Evolutionary conservation across 169 alveolate species (phyloP).

Genomic region (Plasmodium falciparum): DNA sequence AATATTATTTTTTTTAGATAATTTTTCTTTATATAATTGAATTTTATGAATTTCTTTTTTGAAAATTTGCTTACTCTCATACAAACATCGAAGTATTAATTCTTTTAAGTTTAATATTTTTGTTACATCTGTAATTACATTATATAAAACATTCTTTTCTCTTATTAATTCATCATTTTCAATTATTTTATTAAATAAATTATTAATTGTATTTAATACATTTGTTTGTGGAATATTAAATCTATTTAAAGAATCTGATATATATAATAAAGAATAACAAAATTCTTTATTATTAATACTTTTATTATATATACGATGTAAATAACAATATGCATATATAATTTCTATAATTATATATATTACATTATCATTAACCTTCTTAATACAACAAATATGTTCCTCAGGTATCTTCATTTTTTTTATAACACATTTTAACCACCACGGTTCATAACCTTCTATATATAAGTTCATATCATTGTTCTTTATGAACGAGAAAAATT

Average conservation of each 20-base stretch:
- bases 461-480: slow-evolving; percentile 59
- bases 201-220: slow-evolving; percentile 25
- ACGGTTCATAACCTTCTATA: slow-evolving; percentile 29
- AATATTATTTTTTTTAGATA: background rate
- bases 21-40: slow-evolving; percentile 11
- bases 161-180: slow-evolving; percentile 71
- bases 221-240: slow-evolving; percentile 46
- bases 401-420: slow-evolving; percentile 57
- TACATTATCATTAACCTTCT: slow-evolving; percentile 24
- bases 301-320: slow-evolving; percentile 52
- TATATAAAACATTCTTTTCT: slow-evolving; percentile 47
- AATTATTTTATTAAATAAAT: slow-evolving; percentile 44
- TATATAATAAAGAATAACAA: slow-evolving; percentile 33
- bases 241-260: slow-evolving; percentile 31
- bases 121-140: slow-evolving; percentile 58
- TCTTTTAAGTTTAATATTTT: slow-evolving; percentile 46
- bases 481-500: slow-evolving; percentile 66
- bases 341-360: slow-evolving; percentile 54
- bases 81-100: slow-evolving; percentile 40
- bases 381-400: slow-evolving; percentile 67
- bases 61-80: slow-evolving; percentile 46
- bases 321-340: slow-evolving; percentile 55
- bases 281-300: slow-evolving; percentile 24
- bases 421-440: slow-evolving; percentile 74
- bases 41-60: slow-evolving; percentile 54